Evolutionary conservation across 371 early-diverging fungal species (phyloP).

Genomic region (Mortierella sp.): DNA sequence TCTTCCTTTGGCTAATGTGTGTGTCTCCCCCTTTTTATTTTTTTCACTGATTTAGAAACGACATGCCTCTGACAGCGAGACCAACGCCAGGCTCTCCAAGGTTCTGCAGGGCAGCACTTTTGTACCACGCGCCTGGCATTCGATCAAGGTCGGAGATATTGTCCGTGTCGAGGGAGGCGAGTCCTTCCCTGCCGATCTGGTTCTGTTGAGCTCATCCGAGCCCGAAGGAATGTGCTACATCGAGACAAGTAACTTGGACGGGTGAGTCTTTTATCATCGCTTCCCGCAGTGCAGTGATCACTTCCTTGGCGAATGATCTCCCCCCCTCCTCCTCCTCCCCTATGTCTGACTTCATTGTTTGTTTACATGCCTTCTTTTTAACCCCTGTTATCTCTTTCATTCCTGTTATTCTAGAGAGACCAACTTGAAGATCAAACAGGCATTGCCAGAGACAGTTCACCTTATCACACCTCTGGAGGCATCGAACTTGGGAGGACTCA

Average conservation of each 20-base stretch:
- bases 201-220: constrained; percentile 87
- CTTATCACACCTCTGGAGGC: constrained; percentile 75
- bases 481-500: constrained; percentile 65
- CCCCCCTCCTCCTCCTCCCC: not conserved
- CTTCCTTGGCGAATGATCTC: not conserved
- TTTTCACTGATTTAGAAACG: constrained; percentile 70
- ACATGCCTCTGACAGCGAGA: constrained; percentile 83
- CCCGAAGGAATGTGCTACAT: constrained; percentile 94
- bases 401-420: constrained; percentile 75
- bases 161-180: constrained; percentile 89
- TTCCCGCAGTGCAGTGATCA: not conserved
- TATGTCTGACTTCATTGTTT: not conserved
- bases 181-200: constrained; percentile 94
- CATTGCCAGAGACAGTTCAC: constrained; percentile 77
- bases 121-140: constrained; percentile 79
- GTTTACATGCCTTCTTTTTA: not conserved
- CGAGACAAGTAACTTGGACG: constrained; percentile 97
- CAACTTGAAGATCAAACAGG: constrained; percentile 94
- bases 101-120: constrained; percentile 76
- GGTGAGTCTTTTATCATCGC: constrained; percentile 61
- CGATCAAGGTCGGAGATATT: constrained; percentile 93
- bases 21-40: not conserved
- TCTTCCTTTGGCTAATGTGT: not conserved
- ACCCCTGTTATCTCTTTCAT: not conserved
- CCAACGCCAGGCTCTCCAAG: constrained; percentile 80